A percentile compares a stretch with the other conserved stretches of the same genome.
phyloP scores from a whole-genome alignment of 345 rosid genomes.

The Syzygium grande region DNA sequence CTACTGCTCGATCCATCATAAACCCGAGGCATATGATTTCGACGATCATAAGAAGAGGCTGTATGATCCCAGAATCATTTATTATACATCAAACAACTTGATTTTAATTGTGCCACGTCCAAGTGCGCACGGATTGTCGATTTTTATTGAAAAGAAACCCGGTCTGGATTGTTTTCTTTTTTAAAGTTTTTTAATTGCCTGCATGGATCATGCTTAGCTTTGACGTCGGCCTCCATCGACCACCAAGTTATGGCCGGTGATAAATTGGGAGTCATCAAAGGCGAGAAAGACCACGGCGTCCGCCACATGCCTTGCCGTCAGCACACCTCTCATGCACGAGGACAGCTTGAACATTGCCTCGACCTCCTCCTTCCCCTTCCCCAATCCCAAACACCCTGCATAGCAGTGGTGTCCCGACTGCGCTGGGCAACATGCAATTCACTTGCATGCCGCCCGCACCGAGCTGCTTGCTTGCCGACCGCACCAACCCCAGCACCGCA shows the following conservation, averaged over 20 bases:
- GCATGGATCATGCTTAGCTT: neutral
- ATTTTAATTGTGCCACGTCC: neutral
- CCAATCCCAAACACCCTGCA: neutral
- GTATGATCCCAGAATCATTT: neutral
- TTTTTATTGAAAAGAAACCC: neutral
- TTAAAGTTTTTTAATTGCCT: neutral
- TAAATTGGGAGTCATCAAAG: slow-evolving; percentile 4
- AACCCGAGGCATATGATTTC: neutral
- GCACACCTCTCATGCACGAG: neutral
- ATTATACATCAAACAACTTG: neutral
- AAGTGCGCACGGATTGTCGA: neutral
- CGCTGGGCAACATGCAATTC: slow-evolving; percentile 15
- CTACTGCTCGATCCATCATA: neutral
- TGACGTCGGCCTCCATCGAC: slow-evolving; percentile 6
- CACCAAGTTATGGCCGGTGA: slow-evolving; percentile 13
- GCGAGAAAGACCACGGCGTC: slow-evolving; percentile 19
- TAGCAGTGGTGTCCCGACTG: neutral
- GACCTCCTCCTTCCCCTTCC: neutral
- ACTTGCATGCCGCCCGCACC: slow-evolving; percentile 11
- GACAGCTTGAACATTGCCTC: neutral
- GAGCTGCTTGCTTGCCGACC: slow-evolving; percentile 13
- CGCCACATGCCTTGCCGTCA: slow-evolving; percentile 9
- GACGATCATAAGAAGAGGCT: neutral
- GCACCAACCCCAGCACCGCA: slow-evolving; percentile 14
- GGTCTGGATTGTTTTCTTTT: neutral